Evolutionary conservation across 352 stramenopile species (phyloP).

Genomic region (Blastocystis sp.): DNA sequence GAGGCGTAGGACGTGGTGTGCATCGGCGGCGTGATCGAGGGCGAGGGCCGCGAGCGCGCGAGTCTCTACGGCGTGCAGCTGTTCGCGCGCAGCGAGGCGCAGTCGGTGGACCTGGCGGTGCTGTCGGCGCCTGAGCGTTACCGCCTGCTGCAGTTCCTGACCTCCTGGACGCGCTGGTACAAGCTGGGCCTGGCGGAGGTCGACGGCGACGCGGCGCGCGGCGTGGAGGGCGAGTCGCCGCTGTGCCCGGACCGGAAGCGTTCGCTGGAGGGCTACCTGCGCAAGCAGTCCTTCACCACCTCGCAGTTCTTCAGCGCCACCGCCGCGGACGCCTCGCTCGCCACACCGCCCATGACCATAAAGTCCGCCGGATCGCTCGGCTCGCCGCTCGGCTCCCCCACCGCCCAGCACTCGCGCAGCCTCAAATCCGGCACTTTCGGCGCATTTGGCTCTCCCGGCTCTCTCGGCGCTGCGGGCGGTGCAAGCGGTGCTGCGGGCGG

Average conservation of each 20-base stretch:
- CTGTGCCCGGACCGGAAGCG: not conserved
- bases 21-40: not conserved
- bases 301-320: not conserved
- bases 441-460: no score
- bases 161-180: slow-evolving; percentile 29
- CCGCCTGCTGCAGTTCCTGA: slow-evolving; percentile 48
- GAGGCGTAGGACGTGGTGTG: slow-evolving; percentile 20
- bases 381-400: not conserved
- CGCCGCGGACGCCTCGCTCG: not conserved
- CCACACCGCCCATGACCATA: not conserved
- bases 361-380: not conserved
- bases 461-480: no score
- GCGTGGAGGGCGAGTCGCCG: no score
- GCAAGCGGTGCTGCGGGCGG: not conserved
- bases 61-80: slow-evolving; percentile 27
- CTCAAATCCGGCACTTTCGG: not conserved
- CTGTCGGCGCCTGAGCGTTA: not conserved
- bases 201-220: not conserved
- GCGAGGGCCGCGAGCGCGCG: not conserved
- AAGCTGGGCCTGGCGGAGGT: slow-evolving; percentile 27
- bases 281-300: not conserved
- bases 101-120: slow-evolving; percentile 28
- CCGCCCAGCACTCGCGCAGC: not conserved
- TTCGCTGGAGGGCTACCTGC: not conserved
- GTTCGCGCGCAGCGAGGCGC: not conserved